These are phyloP conservation scores for Aegle marmelos DNA, from an alignment of 345 rosid species.

Conservation along the genomic window DNA sequence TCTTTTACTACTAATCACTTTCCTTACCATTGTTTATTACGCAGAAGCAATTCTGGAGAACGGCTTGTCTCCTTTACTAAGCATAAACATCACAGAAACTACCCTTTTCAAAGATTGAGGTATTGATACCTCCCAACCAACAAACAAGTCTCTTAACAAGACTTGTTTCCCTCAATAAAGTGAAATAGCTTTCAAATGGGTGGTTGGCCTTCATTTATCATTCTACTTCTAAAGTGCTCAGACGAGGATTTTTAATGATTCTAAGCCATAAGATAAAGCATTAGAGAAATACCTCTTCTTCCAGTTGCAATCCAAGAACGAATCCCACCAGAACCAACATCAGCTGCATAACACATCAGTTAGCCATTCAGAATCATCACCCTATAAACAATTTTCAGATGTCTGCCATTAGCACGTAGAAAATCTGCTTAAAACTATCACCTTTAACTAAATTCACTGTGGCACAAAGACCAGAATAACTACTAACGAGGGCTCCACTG, in stretches of 20 bases:
- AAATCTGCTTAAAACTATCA: constrained; percentile 18
- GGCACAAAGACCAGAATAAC: constrained; percentile 89
- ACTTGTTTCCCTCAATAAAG: background rate
- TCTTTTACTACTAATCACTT: background rate
- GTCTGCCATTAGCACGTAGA: background rate
- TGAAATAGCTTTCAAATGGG: background rate
- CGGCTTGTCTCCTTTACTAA: background rate
- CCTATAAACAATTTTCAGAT: background rate
- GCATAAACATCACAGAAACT: background rate
- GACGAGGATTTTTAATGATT: background rate
- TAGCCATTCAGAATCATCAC: constrained; percentile 7
- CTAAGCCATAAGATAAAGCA: background rate
- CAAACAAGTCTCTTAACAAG: background rate
- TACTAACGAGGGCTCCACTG: constrained; percentile 63
- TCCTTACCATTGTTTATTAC: too few relatives aligned
- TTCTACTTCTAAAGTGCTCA: background rate
- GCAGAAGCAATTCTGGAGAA: too few relatives aligned
- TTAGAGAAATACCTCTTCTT: constrained; percentile 45
- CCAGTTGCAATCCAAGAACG: constrained; percentile 93
- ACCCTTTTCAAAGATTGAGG: background rate
- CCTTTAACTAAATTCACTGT: constrained; percentile 50
- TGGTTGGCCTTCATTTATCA: background rate
- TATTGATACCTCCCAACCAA: background rate
- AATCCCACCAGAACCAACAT: constrained; percentile 36
- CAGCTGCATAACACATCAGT: constrained; percentile 20